These are phyloP conservation scores for Zangia roseola DNA, from an alignment of 768 basidiomycete species.

Conservation along the genomic window DNA sequence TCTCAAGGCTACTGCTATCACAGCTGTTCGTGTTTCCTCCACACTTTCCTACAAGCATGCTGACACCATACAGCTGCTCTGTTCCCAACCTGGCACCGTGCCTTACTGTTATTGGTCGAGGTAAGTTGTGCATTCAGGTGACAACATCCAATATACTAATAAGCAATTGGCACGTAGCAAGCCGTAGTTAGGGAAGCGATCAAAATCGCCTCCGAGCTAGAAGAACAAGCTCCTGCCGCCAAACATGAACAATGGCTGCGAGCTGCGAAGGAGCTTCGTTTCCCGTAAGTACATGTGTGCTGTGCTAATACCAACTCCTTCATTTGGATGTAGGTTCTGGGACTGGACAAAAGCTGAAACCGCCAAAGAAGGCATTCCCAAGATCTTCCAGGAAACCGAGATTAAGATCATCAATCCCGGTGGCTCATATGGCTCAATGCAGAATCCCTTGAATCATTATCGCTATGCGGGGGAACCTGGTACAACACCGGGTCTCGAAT, in stretches of 20 bases:
- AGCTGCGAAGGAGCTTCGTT: slow-evolving; percentile 13
- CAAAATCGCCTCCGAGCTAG: slow-evolving; percentile 8
- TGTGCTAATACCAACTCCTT: neutral
- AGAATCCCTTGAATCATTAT: neutral
- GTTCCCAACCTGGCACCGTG: slow-evolving; percentile 24
- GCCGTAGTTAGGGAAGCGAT: slow-evolving; percentile 15
- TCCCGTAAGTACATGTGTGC: slow-evolving; percentile 11
- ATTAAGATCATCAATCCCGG: neutral
- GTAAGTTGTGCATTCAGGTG: neutral
- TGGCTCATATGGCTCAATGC: neutral
- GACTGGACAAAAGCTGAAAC: neutral
- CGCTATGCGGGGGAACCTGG: neutral
- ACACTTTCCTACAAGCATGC: neutral
- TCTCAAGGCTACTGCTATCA: slow-evolving; percentile 21
- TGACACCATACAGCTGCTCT: slow-evolving; percentile 17
- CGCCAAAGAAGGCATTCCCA: neutral
- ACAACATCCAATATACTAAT: too few species aligned
- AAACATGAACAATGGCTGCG: slow-evolving; percentile 8
- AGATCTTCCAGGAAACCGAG: neutral
- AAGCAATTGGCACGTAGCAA: slow-evolving; percentile 9
- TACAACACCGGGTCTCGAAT: neutral
- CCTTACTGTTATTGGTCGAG: slow-evolving; percentile 13
- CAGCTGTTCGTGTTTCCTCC: slow-evolving; percentile 4
- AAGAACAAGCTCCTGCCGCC: neutral
- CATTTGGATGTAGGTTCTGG: slow-evolving; percentile 11